Evolutionary conservation across 257 asterid genomes (phyloP).

Genomic region (Solanum sitiens): DNA sequence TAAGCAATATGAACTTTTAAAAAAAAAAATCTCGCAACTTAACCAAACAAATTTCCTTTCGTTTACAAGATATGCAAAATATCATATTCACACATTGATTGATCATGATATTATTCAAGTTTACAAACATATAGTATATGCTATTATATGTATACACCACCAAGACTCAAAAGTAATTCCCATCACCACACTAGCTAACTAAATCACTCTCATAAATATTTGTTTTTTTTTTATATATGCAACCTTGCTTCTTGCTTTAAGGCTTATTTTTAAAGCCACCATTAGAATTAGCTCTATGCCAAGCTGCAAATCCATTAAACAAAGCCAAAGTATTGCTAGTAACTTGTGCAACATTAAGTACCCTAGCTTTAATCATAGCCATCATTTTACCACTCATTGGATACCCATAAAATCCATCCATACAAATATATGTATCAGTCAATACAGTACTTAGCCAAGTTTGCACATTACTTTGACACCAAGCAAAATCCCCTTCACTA

Average conservation of each 20-base stretch:
- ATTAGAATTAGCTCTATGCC: slow-evolving; percentile 15
- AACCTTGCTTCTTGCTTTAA: not conserved
- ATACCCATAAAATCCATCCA: slow-evolving; percentile 42
- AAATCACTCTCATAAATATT: not conserved
- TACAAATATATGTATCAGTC: slow-evolving; percentile 38
- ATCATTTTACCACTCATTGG: slow-evolving; percentile 30
- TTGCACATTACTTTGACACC: slow-evolving; percentile 51
- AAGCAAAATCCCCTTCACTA: slow-evolving; percentile 19
- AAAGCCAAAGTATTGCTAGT: slow-evolving; percentile 52
- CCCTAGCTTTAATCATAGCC: slow-evolving; percentile 42
- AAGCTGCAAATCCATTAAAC: slow-evolving; percentile 42
- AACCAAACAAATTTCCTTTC: not conserved
- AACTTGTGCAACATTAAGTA: slow-evolving; percentile 39
- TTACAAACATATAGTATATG: not conserved
- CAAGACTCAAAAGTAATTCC: not conserved
- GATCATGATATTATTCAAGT: not conserved
- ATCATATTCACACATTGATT: not conserved
- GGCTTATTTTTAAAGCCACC: not conserved
- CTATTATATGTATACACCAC: not conserved
- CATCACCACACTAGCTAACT: not conserved
- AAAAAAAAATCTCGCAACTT: not conserved
- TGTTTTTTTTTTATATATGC: not conserved
- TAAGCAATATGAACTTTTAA: not conserved
- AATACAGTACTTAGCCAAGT: slow-evolving; percentile 56
- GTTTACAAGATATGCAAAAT: not conserved